Percentiles rank a stretch among this genome's conserved stretches.
Conservation (phyloP, 345 rosid species). For the Gossypium thurberi region DNA sequence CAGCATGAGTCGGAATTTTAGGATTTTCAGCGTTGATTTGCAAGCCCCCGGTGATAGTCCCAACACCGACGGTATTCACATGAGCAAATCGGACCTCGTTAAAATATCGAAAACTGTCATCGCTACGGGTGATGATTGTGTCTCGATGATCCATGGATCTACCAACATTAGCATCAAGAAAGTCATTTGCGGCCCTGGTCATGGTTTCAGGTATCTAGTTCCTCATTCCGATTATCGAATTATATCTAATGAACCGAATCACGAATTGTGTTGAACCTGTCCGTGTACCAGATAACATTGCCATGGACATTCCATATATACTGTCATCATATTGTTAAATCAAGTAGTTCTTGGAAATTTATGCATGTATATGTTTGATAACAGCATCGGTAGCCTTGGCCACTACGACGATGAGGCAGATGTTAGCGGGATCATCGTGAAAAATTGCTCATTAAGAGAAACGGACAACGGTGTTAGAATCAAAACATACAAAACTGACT, state of each 20-base stretch:
- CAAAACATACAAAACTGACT: slow-evolving; percentile 47
- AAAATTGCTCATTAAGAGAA: slow-evolving; percentile 34
- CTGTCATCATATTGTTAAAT: background rate
- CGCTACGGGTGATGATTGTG: slow-evolving; percentile 56
- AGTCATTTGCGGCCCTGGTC: slow-evolving; percentile 26
- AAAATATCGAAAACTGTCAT: slow-evolving; percentile 32
- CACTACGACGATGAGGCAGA: slow-evolving; percentile 41
- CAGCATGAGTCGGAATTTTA: slow-evolving; percentile 29
- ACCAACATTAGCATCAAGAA: slow-evolving; percentile 37
- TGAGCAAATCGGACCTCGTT: slow-evolving; percentile 44
- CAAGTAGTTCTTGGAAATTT: background rate
- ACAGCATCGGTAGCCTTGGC: slow-evolving; percentile 72
- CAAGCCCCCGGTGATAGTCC: slow-evolving; percentile 48
- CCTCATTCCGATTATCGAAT: background rate
- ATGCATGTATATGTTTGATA: background rate
- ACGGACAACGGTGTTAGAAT: slow-evolving; percentile 56
- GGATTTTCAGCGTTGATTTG: slow-evolving; percentile 20
- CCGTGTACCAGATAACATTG: background rate
- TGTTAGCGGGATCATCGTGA: slow-evolving; percentile 36
- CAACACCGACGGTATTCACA: slow-evolving; percentile 63
- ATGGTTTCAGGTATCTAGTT: background rate
- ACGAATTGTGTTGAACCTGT: too few species aligned
- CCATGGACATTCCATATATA: background rate
- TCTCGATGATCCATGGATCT: slow-evolving; percentile 49
- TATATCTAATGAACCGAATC: too few species aligned